Base-by-base conservation (phyloP, 192 early-diverging fungal species). In the Bifiguratus adelaidae region DNA sequence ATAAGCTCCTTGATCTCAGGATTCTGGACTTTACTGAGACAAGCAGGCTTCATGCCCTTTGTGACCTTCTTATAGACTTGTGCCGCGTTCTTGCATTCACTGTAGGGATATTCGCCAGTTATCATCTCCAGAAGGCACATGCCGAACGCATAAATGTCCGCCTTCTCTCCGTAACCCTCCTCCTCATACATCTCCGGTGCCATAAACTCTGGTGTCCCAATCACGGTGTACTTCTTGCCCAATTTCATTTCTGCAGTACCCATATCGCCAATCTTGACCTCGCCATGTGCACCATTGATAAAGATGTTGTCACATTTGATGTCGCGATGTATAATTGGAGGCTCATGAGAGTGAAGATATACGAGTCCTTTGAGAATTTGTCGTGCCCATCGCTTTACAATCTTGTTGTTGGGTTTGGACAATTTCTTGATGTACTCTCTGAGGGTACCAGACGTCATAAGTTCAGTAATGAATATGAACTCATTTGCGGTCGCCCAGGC, bases 281-380 rank as follows among this genome's bases (percentile, higher is more conserved):
- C 83, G 3, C 85, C 85, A 57, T 87, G 80, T 2, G 78, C 78
- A 11, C 85, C 85, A 53, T 87, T 87, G 46, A 87, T 87, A 51
- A 87, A 87, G 43, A 87, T 87, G 45, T 87, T 87, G 52, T 87
- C 85, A 51, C 83, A 85, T 64, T 85, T 83, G 58, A 85, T 82
- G 43, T 85, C 83, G 15, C 84, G 77, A 46, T 87, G 85, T 47
- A 87, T 86, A 44, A 87, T 86, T 53, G 83, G 81, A 13, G 83
- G 85, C 41, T 81, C 68, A 33, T 82, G 74, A 0, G 82, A 80
- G 41, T 87, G 85, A 9, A 87, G 62, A 53, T 87, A 86, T 24
- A 74, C 73, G 18, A 87, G 62, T 0, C 83, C 85, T 43, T 85
- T 82, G 3, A 87, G 56, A 32, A 87, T 85, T 50, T 87, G 85